These are phyloP conservation scores for Metschnikowia henanensis DNA, from an alignment of 805 yeast genomes.

Conservation along the genomic window DNA sequence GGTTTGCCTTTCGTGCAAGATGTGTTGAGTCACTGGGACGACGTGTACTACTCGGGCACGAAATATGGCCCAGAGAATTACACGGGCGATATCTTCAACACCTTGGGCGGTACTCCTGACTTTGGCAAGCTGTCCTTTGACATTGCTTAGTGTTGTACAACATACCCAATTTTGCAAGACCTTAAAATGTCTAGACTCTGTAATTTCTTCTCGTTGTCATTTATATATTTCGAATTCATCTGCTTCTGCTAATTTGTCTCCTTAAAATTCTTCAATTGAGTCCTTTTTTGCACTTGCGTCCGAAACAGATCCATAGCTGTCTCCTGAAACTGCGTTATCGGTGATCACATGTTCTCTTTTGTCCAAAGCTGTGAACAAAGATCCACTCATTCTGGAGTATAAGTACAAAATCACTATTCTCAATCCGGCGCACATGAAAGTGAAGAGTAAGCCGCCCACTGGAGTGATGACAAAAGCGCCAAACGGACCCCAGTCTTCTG, in stretches of 20 bases:
- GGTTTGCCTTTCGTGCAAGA: conserved; percentile 56
- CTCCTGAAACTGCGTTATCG: conserved; percentile 13
- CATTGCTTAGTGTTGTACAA: conserved; percentile 19
- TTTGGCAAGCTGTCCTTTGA: conserved; percentile 33
- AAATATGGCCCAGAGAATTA: conserved; percentile 49
- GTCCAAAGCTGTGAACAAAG: conserved; percentile 47
- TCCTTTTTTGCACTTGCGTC: conserved; percentile 15
- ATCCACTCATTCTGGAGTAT: conserved; percentile 34
- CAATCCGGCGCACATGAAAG: conserved; percentile 48
- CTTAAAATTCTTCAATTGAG: conserved; percentile 2
- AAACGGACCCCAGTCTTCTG: conserved; percentile 88
- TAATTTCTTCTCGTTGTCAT: neutral
- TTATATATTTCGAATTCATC: neutral
- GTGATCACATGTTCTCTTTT: conserved; percentile 24
- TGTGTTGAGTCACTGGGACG: conserved; percentile 49
- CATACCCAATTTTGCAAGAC: neutral
- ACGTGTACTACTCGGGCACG: conserved; percentile 31
- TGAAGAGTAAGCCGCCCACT: conserved; percentile 67
- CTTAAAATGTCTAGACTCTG: neutral
- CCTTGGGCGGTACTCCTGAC: conserved; percentile 48
- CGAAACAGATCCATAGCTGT: conserved; percentile 20
- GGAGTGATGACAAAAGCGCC: conserved; percentile 95
- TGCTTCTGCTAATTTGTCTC: neutral
- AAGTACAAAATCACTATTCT: conserved; percentile 41
- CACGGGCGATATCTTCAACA: conserved; percentile 59